A percentile compares a stretch with the other conserved stretches of the same genome.
Conservation (phyloP, 345 rosid species). For the Heritiera littoralis region DNA sequence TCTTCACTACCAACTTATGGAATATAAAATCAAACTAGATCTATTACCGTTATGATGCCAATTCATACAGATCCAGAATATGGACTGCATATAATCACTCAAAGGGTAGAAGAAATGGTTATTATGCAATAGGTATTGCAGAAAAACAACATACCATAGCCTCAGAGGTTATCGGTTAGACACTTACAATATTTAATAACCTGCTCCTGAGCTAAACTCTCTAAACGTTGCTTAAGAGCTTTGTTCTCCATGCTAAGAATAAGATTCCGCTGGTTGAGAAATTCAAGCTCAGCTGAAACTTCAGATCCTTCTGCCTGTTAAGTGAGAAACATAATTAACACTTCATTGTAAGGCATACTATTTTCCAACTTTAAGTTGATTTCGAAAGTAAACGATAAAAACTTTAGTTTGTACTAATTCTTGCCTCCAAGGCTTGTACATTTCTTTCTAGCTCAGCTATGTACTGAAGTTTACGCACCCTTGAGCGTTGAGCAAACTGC, state of each 20-base stretch:
- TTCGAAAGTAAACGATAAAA: not conserved
- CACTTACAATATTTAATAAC: constrained; percentile 73
- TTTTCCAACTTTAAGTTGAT: not conserved
- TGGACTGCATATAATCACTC: not conserved
- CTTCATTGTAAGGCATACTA: constrained; percentile 1
- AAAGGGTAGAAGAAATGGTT: not conserved
- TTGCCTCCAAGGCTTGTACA: constrained; percentile 91
- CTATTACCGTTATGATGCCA: not conserved
- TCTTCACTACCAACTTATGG: not conserved
- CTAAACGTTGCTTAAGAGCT: constrained; percentile 78
- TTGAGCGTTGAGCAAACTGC: constrained; percentile 97
- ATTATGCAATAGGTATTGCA: constrained; percentile 9
- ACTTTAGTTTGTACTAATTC: constrained; percentile 22
- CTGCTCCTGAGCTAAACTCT: constrained; percentile 78
- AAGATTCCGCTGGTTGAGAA: constrained; percentile 74
- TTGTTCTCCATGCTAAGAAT: constrained; percentile 86
- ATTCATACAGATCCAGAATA: not conserved
- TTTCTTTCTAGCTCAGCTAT: constrained; percentile 96
- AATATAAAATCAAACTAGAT: too few species aligned
- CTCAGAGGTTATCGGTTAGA: not conserved
- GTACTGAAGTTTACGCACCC: constrained; percentile 95
- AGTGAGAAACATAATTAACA: constrained; percentile 6
- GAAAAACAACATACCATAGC: not conserved
- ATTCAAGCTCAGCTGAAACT: constrained; percentile 83
- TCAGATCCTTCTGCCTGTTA: constrained; percentile 77